Percentiles rank a stretch among this genome's conserved stretches.
Conservation (phyloP, 495 filamentous ascomycete species). For the Xylaria curta region DNA sequence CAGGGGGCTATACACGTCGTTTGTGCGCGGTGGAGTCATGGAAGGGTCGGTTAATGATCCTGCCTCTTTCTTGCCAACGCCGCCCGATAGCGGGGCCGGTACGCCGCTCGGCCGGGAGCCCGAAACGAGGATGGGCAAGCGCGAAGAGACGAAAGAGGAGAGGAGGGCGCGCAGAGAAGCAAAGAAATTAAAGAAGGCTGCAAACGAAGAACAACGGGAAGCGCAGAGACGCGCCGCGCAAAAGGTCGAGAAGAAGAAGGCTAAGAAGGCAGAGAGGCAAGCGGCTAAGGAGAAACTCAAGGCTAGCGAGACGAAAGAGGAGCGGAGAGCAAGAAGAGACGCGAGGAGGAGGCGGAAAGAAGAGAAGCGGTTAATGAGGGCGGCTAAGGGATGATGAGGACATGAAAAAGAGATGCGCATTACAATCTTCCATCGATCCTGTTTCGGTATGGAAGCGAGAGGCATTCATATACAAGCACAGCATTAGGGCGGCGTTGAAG, state of each 20-base stretch:
- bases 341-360: constrained; percentile 50
- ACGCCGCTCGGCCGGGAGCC: constrained; percentile 43
- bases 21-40: constrained; percentile 76
- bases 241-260: constrained; percentile 43
- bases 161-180: constrained; percentile 43
- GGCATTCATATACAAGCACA: constrained; percentile 12
- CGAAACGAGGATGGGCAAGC: constrained; percentile 40
- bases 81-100: constrained; percentile 40
- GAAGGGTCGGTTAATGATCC: constrained; percentile 65
- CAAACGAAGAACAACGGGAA: constrained; percentile 43
- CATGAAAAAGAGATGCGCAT: not conserved
- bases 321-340: constrained; percentile 44
- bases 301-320: constrained; percentile 46
- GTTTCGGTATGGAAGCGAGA: not conserved
- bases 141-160: constrained; percentile 46
- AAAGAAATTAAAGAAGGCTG: constrained; percentile 45
- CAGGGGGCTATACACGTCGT: constrained; percentile 77
- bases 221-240: constrained; percentile 31
- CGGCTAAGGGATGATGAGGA: constrained; percentile 16
- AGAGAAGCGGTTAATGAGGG: constrained; percentile 41
- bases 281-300: constrained; percentile 31
- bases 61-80: constrained; percentile 29
- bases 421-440: constrained; percentile 4
- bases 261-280: constrained; percentile 40
- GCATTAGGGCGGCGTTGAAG: constrained; percentile 29